Evolutionary conservation across 345 rosid species (phyloP).

Genomic region (Euphorbia lathyris): DNA sequence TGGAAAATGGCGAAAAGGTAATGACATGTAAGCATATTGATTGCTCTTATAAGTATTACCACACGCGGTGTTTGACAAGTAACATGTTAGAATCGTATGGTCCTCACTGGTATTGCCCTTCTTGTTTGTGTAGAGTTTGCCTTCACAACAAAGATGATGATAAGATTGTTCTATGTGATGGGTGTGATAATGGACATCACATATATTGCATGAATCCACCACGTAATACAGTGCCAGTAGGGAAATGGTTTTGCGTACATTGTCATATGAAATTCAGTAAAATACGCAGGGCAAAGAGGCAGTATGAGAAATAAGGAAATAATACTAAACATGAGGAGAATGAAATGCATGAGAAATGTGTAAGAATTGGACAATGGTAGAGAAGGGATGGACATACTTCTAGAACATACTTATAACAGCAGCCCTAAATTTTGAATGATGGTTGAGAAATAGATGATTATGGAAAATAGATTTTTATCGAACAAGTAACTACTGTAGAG

Average conservation of each 20-base stretch:
- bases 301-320: slow-evolving; percentile 35
- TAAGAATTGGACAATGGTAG: slow-evolving; percentile 36
- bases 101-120: slow-evolving; percentile 84
- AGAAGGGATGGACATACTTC: slow-evolving; percentile 78
- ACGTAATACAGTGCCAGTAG: slow-evolving; percentile 45
- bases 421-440: slow-evolving; percentile 46
- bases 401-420: slow-evolving; percentile 82
- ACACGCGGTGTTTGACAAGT: slow-evolving; percentile 67
- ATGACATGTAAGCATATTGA: slow-evolving; percentile 57
- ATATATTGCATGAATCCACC: slow-evolving; percentile 81
- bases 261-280: slow-evolving; percentile 54
- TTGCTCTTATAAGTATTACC: slow-evolving; percentile 69
- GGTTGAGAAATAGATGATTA: neutral
- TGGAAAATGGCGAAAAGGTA: slow-evolving; percentile 41
- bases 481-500: slow-evolving; percentile 9
- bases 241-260: slow-evolving; percentile 78
- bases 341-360: slow-evolving; percentile 22
- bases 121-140: slow-evolving; percentile 83
- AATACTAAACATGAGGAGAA: slow-evolving; percentile 25
- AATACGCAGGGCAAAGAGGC: slow-evolving; percentile 47
- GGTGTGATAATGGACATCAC: slow-evolving; percentile 91
- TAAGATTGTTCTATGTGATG: slow-evolving; percentile 76
- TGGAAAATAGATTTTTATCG: slow-evolving; percentile 1
- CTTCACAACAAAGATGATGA: slow-evolving; percentile 70
- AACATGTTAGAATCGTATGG: slow-evolving; percentile 59